Percentiles rank a stretch among this genome's conserved stretches.
Evolutionary conservation across 768 basidiomycete species (phyloP).

Genomic region (Suillus alpinus): DNA sequence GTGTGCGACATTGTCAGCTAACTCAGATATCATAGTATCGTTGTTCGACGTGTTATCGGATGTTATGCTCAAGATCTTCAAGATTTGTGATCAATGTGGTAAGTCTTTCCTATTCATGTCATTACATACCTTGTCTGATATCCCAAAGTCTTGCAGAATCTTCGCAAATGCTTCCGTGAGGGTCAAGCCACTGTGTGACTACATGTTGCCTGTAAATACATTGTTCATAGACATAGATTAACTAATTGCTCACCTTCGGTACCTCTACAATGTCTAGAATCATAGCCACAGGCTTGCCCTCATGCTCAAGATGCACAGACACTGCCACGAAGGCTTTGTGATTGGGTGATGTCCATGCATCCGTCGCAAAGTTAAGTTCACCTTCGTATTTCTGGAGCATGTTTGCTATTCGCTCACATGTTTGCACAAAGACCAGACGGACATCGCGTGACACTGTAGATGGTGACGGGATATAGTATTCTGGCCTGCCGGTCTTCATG

Average conservation of each 20-base stretch:
- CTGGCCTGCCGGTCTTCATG: conserved; percentile 25
- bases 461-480: conserved; percentile 32
- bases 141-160: conserved; percentile 20
- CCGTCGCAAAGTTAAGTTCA: conserved; percentile 21
- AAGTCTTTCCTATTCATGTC: background rate
- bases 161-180: conserved; percentile 16
- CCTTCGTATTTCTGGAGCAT: conserved; percentile 27
- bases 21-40: conserved; percentile 18
- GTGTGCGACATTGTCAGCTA: conserved; percentile 13
- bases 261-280: conserved; percentile 26
- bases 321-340: conserved; percentile 21
- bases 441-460: conserved; percentile 33
- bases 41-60: conserved; percentile 28
- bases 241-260: conserved; percentile 10
- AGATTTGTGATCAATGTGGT: conserved; percentile 5
- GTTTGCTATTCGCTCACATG: conserved; percentile 22
- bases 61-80: conserved; percentile 19
- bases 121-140: conserved; percentile 17
- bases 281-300: conserved; percentile 13
- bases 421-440: conserved; percentile 22
- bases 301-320: conserved; percentile 16
- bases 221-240: background rate
- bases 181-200: conserved; percentile 18
- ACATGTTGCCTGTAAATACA: conserved; percentile 1
- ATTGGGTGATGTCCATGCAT: conserved; percentile 29